Conservation (phyloP, 2,329 filamentous ascomycete genomes). For the Tolypocladium ovalisporum region DNA sequence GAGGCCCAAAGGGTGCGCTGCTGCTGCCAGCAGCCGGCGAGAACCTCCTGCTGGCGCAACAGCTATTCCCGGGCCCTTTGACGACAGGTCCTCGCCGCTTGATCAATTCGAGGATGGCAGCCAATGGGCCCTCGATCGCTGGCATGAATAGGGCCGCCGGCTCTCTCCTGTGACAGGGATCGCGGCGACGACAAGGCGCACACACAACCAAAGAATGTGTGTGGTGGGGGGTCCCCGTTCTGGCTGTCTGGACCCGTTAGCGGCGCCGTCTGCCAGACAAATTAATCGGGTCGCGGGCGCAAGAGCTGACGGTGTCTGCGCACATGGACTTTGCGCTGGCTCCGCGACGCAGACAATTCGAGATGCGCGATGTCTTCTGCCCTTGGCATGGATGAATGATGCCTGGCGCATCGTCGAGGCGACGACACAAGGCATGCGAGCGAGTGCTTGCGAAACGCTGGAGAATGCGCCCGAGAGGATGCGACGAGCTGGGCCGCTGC, state of each 20-base stretch:
- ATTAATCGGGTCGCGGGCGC: not conserved
- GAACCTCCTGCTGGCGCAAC: not conserved
- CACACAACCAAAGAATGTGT: not conserved
- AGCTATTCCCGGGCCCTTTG: not conserved
- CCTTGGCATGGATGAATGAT: not conserved
- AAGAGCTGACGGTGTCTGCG: not conserved
- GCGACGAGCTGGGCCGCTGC: not conserved
- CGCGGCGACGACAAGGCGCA: slow-evolving; percentile 4
- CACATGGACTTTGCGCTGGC: not conserved
- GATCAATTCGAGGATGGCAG: not conserved
- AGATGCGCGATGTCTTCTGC: not conserved
- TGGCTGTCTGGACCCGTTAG: not conserved
- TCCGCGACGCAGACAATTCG: not conserved
- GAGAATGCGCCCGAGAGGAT: not conserved
- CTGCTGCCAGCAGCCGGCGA: not conserved
- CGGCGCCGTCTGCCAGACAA: not conserved
- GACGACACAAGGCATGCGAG: not conserved
- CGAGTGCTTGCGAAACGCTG: not conserved
- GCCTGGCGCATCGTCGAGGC: not conserved
- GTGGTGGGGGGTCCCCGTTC: not conserved
- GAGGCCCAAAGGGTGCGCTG: not conserved
- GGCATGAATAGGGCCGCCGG: slow-evolving; percentile 5
- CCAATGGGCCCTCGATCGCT: slow-evolving; percentile 8
- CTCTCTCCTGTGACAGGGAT: slow-evolving; percentile 12
- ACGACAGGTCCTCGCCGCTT: not conserved